Percentiles rank a stretch among this genome's conserved stretches.
These are phyloP conservation scores for Veloboletus limbatus DNA, from an alignment of 1,284 basidiomycete genomes.

Conservation along the genomic window DNA sequence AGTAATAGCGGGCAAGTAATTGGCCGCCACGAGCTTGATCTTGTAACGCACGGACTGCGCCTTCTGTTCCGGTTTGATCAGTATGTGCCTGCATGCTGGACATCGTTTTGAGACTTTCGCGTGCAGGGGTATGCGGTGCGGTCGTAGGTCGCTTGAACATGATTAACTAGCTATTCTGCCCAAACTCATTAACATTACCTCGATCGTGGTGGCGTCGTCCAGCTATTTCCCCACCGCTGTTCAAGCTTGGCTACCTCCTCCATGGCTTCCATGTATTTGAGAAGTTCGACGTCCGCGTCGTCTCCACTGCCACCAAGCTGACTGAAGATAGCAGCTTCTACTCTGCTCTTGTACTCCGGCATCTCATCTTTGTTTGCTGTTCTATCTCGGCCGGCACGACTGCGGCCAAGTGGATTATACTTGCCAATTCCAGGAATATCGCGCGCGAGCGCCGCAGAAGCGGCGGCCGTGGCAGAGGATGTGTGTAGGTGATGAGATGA, in stretches of 20 bases:
- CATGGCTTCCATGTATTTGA: constrained; percentile 58
- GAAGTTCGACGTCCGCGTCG: constrained; percentile 66
- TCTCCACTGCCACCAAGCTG: constrained; percentile 55
- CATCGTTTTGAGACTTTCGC: constrained; percentile 96
- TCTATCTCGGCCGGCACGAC: constrained; percentile 53
- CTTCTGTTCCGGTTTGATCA: constrained; percentile 98
- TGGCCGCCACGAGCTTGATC: constrained; percentile 93
- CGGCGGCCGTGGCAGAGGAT: constrained; percentile 81
- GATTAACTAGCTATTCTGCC: constrained; percentile 1
- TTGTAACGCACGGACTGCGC: constrained; percentile 92
- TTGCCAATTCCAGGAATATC: constrained; percentile 77
- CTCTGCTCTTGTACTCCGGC: constrained; percentile 65
- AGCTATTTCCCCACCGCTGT: constrained; percentile 80
- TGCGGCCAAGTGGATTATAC: constrained; percentile 63
- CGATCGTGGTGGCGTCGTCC: constrained; percentile 65
- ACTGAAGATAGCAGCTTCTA: constrained; percentile 59
- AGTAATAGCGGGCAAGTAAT: constrained; percentile 89
- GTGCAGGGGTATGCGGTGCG: constrained; percentile 85
- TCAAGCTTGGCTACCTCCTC: constrained; percentile 71
- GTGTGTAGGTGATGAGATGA: constrained; percentile 66
- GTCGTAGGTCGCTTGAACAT: constrained; percentile 70
- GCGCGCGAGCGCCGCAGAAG: constrained; percentile 76
- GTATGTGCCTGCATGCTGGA: constrained; percentile 89
- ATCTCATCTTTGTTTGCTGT: constrained; percentile 70
- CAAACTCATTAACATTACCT: constrained; percentile 42